phyloP scores from a whole-genome alignment of 2,329 filamentous ascomycete species.

The Pseudocercospora macadamiae region DNA sequence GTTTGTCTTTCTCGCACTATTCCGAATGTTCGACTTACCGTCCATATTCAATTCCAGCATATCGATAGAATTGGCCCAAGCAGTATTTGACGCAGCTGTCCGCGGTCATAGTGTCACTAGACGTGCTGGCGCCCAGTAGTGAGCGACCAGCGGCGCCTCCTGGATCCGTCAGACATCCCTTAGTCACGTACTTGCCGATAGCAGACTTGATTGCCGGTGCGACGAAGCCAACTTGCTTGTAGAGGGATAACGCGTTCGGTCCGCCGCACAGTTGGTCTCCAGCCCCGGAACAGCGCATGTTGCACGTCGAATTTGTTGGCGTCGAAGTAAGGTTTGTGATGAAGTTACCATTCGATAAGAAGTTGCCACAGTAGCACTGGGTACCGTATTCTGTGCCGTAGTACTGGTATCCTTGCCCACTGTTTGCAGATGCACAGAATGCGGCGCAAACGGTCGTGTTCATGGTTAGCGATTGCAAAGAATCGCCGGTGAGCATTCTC shows the following conservation, averaged over 20 bases:
- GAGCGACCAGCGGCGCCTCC: conserved; percentile 21
- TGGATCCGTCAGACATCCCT: conserved; percentile 33
- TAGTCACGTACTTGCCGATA: conserved; percentile 31
- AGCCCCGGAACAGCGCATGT: conserved; percentile 32
- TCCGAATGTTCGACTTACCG: background rate
- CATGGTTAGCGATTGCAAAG: conserved; percentile 27
- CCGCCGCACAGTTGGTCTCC: conserved; percentile 37
- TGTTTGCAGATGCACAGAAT: conserved; percentile 28
- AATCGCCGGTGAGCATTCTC: conserved; percentile 30
- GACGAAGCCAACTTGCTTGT: conserved; percentile 28
- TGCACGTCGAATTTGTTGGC: conserved; percentile 30
- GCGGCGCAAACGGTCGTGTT: conserved; percentile 34
- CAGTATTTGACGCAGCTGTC: conserved; percentile 38
- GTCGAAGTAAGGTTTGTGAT: conserved; percentile 22
- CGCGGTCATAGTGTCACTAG: conserved; percentile 29
- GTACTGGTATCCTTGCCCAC: conserved; percentile 31
- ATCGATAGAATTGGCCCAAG: conserved; percentile 32
- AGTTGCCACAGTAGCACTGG: conserved; percentile 39
- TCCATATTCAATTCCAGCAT: conserved; percentile 32
- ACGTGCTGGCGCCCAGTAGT: conserved; percentile 23
- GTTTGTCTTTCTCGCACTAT: background rate
- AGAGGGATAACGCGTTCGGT: conserved; percentile 32
- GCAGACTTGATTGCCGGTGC: conserved; percentile 23
- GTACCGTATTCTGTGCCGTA: conserved; percentile 38
- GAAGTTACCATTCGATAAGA: conserved; percentile 10